These are phyloP conservation scores for Lentinula novae-zelandiae DNA, from an alignment of 1,284 basidiomycete genomes.

Conservation along the genomic window DNA sequence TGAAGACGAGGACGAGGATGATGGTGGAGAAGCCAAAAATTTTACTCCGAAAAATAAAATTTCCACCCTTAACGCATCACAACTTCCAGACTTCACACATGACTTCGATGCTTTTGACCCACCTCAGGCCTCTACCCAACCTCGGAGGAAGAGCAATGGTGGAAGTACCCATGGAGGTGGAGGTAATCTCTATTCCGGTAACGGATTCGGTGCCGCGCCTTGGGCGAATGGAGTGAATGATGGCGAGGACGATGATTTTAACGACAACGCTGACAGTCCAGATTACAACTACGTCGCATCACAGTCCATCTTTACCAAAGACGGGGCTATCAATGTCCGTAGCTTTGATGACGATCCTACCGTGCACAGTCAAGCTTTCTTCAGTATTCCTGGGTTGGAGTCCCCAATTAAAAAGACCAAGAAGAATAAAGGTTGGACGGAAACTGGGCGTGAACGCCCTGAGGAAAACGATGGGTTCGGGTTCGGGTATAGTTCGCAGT, in stretches of 20 bases:
- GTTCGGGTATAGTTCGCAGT: slow-evolving; percentile 29
- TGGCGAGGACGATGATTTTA: neutral
- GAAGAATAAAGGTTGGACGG: slow-evolving; percentile 3
- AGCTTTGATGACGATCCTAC: slow-evolving; percentile 4
- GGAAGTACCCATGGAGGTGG: neutral
- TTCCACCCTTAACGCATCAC: neutral
- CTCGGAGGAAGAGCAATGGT: neutral
- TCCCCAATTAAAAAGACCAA: slow-evolving; percentile 5
- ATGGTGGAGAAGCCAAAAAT: neutral
- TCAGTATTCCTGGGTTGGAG: neutral
- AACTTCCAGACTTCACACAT: slow-evolving; percentile 13
- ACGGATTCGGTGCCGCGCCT: neutral
- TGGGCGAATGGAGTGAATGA: neutral
- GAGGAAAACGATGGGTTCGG: slow-evolving; percentile 13
- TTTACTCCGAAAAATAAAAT: neutral
- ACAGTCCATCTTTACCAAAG: neutral
- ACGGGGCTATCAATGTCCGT: slow-evolving; percentile 8
- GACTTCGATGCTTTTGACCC: slow-evolving; percentile 11
- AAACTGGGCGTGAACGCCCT: neutral
- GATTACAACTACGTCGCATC: neutral
- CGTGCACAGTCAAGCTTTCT: neutral
- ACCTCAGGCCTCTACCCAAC: slow-evolving; percentile 9
- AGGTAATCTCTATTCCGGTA: neutral
- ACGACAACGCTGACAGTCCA: too few species aligned
- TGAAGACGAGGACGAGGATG: neutral